A percentile compares a stretch with the other conserved stretches of the same genome.
phyloP scores from a whole-genome alignment of 148 eudicot species.

The Camellia granthamiana region DNA sequence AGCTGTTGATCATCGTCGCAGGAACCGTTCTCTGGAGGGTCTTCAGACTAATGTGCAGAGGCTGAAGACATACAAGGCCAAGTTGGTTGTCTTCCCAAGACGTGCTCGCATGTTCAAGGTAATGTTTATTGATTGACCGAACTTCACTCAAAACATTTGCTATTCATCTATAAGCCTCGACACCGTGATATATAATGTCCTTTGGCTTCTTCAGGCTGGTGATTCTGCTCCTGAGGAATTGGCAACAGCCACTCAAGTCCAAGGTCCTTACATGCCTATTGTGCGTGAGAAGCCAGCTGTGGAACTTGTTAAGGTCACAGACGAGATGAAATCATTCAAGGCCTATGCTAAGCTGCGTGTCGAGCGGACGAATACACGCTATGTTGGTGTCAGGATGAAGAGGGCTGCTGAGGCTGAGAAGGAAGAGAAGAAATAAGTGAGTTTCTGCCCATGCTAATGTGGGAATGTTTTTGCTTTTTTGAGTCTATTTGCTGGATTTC shows the following conservation, averaged over 20 bases:
- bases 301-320: constrained; percentile 47
- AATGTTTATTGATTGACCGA: background rate
- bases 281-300: constrained; percentile 42
- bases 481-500: background rate
- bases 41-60: constrained; percentile 67
- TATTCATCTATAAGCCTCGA: background rate
- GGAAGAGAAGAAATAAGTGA: constrained; percentile 46
- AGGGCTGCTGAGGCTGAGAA: constrained; percentile 62
- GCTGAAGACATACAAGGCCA: constrained; percentile 80
- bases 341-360: constrained; percentile 49
- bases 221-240: constrained; percentile 56
- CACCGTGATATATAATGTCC: background rate
- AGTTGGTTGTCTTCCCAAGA: constrained; percentile 80
- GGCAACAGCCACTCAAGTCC: constrained; percentile 65
- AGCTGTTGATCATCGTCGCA: constrained; percentile 73
- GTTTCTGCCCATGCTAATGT: background rate
- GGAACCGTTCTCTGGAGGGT: constrained; percentile 63
- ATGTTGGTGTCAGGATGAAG: constrained; percentile 48
- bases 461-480: background rate
- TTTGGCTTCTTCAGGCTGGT: constrained; percentile 38
- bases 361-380: constrained; percentile 41
- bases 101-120: constrained; percentile 59
- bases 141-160: background rate
- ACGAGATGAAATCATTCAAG: constrained; percentile 51
- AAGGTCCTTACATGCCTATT: constrained; percentile 45